Evolutionary conservation across 257 asterid species (phyloP).

Genomic region (Nicotiana attenuata): DNA sequence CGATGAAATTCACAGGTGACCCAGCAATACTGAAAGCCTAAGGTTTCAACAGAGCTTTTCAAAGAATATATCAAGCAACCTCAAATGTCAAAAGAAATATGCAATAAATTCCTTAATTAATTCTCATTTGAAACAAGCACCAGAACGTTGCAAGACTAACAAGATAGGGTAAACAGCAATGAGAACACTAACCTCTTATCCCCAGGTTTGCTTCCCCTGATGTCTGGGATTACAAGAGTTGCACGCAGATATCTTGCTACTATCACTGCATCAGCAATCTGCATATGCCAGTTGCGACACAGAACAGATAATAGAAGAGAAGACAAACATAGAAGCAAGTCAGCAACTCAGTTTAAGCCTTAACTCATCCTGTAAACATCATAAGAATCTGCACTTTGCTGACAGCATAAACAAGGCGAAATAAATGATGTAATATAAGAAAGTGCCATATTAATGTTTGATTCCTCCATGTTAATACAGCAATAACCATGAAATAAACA

Average conservation of each 20-base stretch:
- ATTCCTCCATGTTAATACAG: neutral
- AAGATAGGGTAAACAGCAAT: neutral
- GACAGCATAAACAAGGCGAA: neutral
- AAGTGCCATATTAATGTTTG: neutral
- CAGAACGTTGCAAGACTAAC: neutral
- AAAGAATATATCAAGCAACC: neutral
- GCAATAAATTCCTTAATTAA: neutral
- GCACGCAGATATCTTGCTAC: slow-evolving; percentile 90
- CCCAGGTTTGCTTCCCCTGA: slow-evolving; percentile 79
- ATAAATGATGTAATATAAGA: neutral
- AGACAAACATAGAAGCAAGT: neutral
- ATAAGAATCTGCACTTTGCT: neutral
- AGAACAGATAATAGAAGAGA: slow-evolving; percentile 3
- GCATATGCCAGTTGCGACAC: slow-evolving; percentile 9
- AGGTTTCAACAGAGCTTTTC: neutral
- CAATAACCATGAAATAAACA: neutral
- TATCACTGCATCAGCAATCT: slow-evolving; percentile 93
- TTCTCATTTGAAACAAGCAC: neutral
- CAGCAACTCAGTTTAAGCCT: neutral
- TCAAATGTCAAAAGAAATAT: neutral
- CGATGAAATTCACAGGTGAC: neutral
- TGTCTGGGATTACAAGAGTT: slow-evolving; percentile 86
- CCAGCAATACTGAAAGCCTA: neutral
- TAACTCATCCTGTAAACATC: neutral
- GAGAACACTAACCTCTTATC: slow-evolving; percentile 59